These are phyloP conservation scores for Citrus reticulata DNA, from an alignment of 345 rosid species.

Conservation along the genomic window DNA sequence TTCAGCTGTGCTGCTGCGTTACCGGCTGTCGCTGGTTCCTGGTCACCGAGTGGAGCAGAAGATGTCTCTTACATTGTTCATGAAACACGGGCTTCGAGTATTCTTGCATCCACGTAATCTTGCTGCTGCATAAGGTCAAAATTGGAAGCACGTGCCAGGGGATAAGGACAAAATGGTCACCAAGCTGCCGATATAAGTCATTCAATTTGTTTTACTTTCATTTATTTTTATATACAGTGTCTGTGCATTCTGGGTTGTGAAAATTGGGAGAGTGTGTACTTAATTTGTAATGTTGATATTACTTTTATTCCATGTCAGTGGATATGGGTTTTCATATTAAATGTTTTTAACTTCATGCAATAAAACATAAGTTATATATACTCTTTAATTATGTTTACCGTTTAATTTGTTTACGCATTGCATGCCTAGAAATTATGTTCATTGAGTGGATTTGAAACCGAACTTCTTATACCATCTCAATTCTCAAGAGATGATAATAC, in stretches of 20 bases:
- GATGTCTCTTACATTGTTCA: slow-evolving; percentile 89
- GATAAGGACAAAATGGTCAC: not conserved
- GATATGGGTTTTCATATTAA: slow-evolving; percentile 7
- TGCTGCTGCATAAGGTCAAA: slow-evolving; percentile 3
- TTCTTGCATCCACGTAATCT: slow-evolving; percentile 68
- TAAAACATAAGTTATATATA: slow-evolving; percentile 15
- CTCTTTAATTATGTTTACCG: not conserved
- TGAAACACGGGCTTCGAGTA: slow-evolving; percentile 80
- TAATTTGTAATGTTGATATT: slow-evolving; percentile 13
- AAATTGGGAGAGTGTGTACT: slow-evolving; percentile 8
- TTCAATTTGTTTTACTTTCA: slow-evolving; percentile 22
- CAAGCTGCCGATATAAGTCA: not conserved
- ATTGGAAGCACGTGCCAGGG: not conserved
- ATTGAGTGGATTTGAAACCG: too few relatives aligned
- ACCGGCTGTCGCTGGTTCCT: slow-evolving; percentile 58
- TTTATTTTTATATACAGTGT: slow-evolving; percentile 15
- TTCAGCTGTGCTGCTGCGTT: slow-evolving; percentile 76
- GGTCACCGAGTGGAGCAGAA: slow-evolving; percentile 90
- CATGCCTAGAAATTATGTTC: too few relatives aligned
- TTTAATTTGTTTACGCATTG: not conserved
- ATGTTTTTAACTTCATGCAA: slow-evolving; percentile 15
- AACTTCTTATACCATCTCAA: too few relatives aligned
- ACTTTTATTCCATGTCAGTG: slow-evolving; percentile 3
- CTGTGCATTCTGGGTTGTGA: not conserved
- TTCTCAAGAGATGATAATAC: too few relatives aligned